phyloP scores from a whole-genome alignment of 805 yeast species.

The Lipomyces chichibuensis region DNA sequence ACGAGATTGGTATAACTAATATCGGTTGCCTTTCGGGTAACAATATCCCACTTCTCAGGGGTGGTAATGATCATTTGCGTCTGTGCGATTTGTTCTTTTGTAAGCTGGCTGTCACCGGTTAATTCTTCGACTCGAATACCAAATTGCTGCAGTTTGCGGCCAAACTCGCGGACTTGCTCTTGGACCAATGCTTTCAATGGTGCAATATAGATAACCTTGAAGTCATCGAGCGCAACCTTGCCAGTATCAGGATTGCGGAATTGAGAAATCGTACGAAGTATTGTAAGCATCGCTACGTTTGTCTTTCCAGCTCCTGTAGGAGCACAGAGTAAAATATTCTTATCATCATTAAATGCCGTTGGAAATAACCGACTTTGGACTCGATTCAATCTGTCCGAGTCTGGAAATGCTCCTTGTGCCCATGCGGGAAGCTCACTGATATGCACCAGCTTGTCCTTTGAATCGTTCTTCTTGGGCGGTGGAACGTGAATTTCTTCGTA shows the following conservation, averaged over 20 bases:
- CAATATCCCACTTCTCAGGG: slow-evolving; percentile 65
- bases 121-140: slow-evolving; percentile 54
- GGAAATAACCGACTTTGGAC: slow-evolving; percentile 85
- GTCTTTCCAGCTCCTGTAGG: slow-evolving; percentile 69
- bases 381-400: slow-evolving; percentile 68
- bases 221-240: slow-evolving; percentile 37
- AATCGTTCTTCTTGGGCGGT: slow-evolving; percentile 59
- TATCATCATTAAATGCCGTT: slow-evolving; percentile 61
- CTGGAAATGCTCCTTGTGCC: slow-evolving; percentile 77
- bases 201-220: slow-evolving; percentile 54
- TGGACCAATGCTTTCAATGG: slow-evolving; percentile 63
- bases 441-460: slow-evolving; percentile 53
- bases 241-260: slow-evolving; percentile 64
- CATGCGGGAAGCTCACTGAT: slow-evolving; percentile 74
- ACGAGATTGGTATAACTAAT: slow-evolving; percentile 58
- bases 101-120: slow-evolving; percentile 58
- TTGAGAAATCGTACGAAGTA: slow-evolving; percentile 59
- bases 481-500: slow-evolving; percentile 95
- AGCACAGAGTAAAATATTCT: slow-evolving; percentile 55
- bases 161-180: slow-evolving; percentile 56
- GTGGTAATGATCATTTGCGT: slow-evolving; percentile 62
- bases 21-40: slow-evolving; percentile 58
- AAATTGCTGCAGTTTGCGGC: slow-evolving; percentile 47
- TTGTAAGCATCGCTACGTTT: slow-evolving; percentile 77
- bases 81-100: slow-evolving; percentile 51